These are phyloP conservation scores for Coniochaeta sp. DNA, from an alignment of 2,329 filamentous ascomycete genomes.

Conservation along the genomic window DNA sequence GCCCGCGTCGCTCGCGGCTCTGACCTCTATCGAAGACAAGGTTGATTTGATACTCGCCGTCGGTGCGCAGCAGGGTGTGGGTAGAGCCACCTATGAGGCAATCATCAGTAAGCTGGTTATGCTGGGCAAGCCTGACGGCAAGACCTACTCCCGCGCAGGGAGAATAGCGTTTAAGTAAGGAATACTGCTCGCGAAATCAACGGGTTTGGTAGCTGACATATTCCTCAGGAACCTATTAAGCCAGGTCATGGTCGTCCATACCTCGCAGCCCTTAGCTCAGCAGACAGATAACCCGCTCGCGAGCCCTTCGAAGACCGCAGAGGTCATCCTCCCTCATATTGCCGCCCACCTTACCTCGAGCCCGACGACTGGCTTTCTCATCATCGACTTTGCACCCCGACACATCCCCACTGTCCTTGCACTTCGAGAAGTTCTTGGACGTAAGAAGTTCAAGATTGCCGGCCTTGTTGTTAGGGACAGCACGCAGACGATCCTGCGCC, in stretches of 20 bases:
- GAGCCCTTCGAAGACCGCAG: constrained; percentile 46
- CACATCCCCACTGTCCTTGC: constrained; percentile 50
- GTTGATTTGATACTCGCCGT: constrained; percentile 54
- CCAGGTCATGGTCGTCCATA: constrained; percentile 43
- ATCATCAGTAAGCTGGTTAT: constrained; percentile 46
- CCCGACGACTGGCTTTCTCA: constrained; percentile 39
- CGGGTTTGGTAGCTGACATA: constrained; percentile 33
- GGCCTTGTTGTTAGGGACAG: constrained; percentile 43
- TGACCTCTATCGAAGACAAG: constrained; percentile 18
- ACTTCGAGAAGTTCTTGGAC: constrained; percentile 48
- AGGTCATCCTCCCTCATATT: constrained; percentile 51
- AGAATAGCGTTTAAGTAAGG: constrained; percentile 49
- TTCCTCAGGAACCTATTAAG: not conserved
- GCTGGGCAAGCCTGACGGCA: constrained; percentile 33
- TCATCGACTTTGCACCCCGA: constrained; percentile 51
- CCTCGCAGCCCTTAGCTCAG: constrained; percentile 38
- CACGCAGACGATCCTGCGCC: constrained; percentile 6
- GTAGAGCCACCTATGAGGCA: constrained; percentile 37
- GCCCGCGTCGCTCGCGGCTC: constrained; percentile 15
- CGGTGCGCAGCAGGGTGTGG: constrained; percentile 47
- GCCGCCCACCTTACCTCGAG: constrained; percentile 51
- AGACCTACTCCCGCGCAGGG: constrained; percentile 42
- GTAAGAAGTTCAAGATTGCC: constrained; percentile 49
- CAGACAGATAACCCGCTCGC: constrained; percentile 47
- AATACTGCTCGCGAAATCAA: constrained; percentile 32